Evolutionary conservation across 106 monocot species (phyloP).

Genomic region (Acorus calamus): DNA sequence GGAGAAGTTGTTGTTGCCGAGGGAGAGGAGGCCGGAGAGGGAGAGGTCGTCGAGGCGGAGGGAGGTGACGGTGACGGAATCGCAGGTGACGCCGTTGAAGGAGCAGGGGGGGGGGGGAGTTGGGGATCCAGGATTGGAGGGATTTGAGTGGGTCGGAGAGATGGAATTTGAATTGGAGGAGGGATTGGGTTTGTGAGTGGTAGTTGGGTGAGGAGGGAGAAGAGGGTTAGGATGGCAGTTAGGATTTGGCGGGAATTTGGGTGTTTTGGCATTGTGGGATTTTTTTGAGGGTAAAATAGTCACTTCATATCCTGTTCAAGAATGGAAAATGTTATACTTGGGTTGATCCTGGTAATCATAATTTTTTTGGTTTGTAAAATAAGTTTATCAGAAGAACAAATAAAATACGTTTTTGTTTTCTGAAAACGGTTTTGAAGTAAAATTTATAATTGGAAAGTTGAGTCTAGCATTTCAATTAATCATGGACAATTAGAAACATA

Average conservation of each 20-base stretch:
- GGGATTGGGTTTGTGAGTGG: constrained; percentile 29
- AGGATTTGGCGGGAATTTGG: constrained; percentile 12
- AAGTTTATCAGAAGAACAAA: no score
- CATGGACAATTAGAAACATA: no score
- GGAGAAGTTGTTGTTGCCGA: constrained; percentile 33
- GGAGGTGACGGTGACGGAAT: constrained; percentile 58
- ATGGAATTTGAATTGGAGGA: constrained; percentile 42
- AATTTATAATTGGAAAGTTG: no score
- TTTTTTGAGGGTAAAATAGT: no score
- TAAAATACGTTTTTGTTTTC: no score
- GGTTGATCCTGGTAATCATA: no score
- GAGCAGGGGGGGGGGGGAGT: constrained; percentile 35
- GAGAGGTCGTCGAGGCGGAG: constrained; percentile 48
- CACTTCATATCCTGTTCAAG: no score
- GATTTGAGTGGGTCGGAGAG: constrained; percentile 46
- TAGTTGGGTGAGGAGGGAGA: constrained; percentile 15
- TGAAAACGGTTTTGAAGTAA: no score
- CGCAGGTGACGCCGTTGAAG: constrained; percentile 55
- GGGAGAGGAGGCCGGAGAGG: constrained; percentile 26
- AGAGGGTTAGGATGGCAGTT: constrained; percentile 10
- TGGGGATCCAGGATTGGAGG: constrained; percentile 44
- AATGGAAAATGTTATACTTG: no score
- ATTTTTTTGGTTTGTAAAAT: no score
- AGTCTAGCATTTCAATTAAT: no score
- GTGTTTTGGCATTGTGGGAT: constrained; percentile 17